Percentiles rank a stretch among this genome's conserved stretches.
Evolutionary conservation across 352 stramenopile species (phyloP).

Genomic region (Pythium aristosporum): DNA sequence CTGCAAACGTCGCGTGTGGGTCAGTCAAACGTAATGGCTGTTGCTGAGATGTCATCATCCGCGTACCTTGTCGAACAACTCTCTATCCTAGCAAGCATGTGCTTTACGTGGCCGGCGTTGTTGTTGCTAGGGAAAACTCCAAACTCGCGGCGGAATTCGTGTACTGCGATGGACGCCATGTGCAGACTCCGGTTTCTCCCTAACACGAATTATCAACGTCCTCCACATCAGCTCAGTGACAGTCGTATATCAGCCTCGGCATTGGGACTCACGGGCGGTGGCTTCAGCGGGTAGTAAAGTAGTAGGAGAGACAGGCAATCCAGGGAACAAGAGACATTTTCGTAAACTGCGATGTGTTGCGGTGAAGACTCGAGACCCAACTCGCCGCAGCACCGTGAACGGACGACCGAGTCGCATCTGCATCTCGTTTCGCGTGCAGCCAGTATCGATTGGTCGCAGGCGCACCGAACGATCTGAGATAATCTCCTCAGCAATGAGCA

Average conservation of each 20-base stretch:
- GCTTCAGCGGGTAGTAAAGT: neutral
- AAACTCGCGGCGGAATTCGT: slow-evolving; percentile 26
- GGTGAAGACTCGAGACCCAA: neutral
- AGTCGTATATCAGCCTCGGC: neutral
- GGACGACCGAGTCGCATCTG: neutral
- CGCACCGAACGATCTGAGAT: slow-evolving; percentile 3
- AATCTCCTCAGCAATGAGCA: neutral
- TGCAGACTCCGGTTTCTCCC: slow-evolving; percentile 20
- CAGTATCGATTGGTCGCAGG: neutral
- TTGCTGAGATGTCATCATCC: neutral
- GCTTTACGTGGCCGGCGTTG: slow-evolving; percentile 20
- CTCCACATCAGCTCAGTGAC: neutral
- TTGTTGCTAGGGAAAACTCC: slow-evolving; percentile 20
- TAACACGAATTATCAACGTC: neutral
- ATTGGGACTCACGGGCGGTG: neutral
- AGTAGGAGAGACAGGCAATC: slow-evolving; percentile 15
- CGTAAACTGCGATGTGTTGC: slow-evolving; percentile 28
- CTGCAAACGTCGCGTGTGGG: neutral
- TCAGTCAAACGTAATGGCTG: neutral
- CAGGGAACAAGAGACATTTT: slow-evolving; percentile 21
- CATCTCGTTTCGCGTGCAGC: neutral
- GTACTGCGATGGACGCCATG: slow-evolving; percentile 19
- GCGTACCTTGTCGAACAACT: slow-evolving; percentile 19
- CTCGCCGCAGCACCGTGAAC: slow-evolving; percentile 9
- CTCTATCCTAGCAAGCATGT: slow-evolving; percentile 11